A percentile compares a stretch with the other conserved stretches of the same genome.
Evolutionary conservation across 805 yeast species (phyloP).

Genomic region (Priceomyces carsonii): DNA sequence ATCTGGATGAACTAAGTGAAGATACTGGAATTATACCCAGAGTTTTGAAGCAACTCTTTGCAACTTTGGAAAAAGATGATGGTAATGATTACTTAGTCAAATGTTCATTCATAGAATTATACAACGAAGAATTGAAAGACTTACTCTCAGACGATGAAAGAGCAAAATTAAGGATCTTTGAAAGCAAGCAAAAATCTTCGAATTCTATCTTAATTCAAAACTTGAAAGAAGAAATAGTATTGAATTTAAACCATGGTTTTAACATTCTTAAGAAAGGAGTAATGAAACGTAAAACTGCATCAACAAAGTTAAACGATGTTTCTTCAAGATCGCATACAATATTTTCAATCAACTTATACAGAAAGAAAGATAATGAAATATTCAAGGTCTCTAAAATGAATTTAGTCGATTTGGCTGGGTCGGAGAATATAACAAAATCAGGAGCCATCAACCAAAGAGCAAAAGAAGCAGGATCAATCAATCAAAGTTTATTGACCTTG

Average conservation of each 20-base stretch:
- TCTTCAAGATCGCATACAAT: constrained; percentile 80
- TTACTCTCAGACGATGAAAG: constrained; percentile 53
- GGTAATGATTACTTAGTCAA: constrained; percentile 61
- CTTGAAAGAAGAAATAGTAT: constrained; percentile 59
- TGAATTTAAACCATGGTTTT: constrained; percentile 57
- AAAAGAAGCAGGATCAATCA: constrained; percentile 90
- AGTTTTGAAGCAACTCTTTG: constrained; percentile 51
- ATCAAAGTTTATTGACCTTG: constrained; percentile 81
- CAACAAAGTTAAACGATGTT: constrained; percentile 70
- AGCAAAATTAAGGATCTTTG: constrained; percentile 40
- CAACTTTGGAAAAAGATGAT: constrained; percentile 20
- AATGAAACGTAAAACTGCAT: constrained; percentile 61
- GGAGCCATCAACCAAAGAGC: constrained; percentile 89
- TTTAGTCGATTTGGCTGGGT: constrained; percentile 92
- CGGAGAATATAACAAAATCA: constrained; percentile 83
- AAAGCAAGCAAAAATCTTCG: constrained; percentile 19
- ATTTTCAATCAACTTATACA: constrained; percentile 62
- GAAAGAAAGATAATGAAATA: constrained; percentile 27
- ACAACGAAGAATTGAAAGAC: constrained; percentile 84
- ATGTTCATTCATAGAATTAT: constrained; percentile 80
- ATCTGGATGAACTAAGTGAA: constrained; percentile 12
- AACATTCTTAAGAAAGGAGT: constrained; percentile 57
- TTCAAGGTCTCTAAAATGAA: constrained; percentile 65
- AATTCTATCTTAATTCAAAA: constrained; percentile 57
- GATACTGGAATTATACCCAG: constrained; percentile 63